Conservation (phyloP, 225 moss, liverwort and hornwort genomes). For the Physcomitrium patens region DNA sequence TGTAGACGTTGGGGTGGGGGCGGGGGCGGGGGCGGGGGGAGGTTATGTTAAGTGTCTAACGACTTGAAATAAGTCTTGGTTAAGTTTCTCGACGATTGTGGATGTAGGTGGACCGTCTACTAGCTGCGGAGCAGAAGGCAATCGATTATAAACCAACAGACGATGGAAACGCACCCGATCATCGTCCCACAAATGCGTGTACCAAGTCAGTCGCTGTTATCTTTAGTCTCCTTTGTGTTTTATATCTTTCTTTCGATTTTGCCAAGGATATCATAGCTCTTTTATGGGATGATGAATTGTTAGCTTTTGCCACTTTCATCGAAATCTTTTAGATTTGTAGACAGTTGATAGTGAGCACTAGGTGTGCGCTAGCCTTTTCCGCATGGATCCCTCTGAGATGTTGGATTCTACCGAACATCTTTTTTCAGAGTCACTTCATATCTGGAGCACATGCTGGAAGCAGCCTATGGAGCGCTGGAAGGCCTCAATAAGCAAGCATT, state of each 20-base stretch:
- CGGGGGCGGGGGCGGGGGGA: too few relatives aligned
- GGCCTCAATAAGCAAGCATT: slow-evolving; percentile 99
- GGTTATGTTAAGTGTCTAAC: too few relatives aligned
- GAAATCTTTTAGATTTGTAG: slow-evolving; percentile 2
- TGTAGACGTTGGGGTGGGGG: too few relatives aligned
- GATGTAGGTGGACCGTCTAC: slow-evolving; percentile 86
- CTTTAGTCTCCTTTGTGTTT: slow-evolving; percentile 7
- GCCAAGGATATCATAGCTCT: slow-evolving; percentile 5
- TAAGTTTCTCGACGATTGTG: slow-evolving; percentile 9
- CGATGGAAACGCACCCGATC: slow-evolving; percentile 97
- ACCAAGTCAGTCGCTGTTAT: slow-evolving; percentile 61
- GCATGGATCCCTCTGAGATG: not conserved
- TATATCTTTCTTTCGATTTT: not conserved
- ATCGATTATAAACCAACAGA: slow-evolving; percentile 86
- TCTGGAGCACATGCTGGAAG: slow-evolving; percentile 90
- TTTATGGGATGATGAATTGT: not conserved
- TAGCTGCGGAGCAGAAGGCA: slow-evolving; percentile 94
- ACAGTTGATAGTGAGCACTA: slow-evolving; percentile 18
- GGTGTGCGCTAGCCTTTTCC: not conserved
- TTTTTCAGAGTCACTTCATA: slow-evolving; percentile 83
- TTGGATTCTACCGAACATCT: slow-evolving; percentile 3
- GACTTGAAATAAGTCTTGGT: too few relatives aligned
- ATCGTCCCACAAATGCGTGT: slow-evolving; percentile 93
- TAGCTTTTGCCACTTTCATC: slow-evolving; percentile 16
- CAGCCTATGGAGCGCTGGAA: slow-evolving; percentile 93